Conservation (phyloP, 306 rosid genomes). For the Sicyos edulis region DNA sequence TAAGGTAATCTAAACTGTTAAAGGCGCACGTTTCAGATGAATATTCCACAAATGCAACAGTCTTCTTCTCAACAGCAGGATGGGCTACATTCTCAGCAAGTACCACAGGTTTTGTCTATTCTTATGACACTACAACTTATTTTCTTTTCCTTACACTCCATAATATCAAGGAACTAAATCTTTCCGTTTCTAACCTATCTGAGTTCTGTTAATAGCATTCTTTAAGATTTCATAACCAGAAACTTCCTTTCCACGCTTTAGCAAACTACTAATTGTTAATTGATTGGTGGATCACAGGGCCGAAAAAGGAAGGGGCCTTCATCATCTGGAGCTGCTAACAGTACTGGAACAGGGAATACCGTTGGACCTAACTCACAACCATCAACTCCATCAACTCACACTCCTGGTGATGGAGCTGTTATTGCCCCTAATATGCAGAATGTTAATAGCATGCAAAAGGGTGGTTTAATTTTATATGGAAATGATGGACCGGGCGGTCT, state of each 20-base stretch:
- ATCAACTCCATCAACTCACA: slow-evolving; percentile 88
- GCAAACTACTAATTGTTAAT: slow-evolving; percentile 27
- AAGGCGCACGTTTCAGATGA: slow-evolving; percentile 44
- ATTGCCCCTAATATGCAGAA: slow-evolving; percentile 69
- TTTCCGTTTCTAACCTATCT: not conserved
- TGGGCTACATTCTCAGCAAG: slow-evolving; percentile 75
- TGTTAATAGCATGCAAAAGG: slow-evolving; percentile 56
- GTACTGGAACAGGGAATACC: slow-evolving; percentile 94
- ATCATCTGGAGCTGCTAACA: slow-evolving; percentile 93
- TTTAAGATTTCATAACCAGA: not conserved
- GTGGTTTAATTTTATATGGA: slow-evolving; percentile 56
- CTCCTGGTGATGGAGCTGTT: slow-evolving; percentile 78
- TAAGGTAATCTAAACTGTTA: slow-evolving; percentile 10
- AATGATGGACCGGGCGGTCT: slow-evolving; percentile 78
- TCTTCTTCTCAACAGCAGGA: slow-evolving; percentile 81
- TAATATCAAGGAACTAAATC: not conserved
- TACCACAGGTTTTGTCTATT: slow-evolving; percentile 54
- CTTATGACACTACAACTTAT: not conserved
- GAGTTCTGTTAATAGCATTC: not conserved
- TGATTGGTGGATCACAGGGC: slow-evolving; percentile 24
- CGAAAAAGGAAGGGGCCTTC: slow-evolving; percentile 91
- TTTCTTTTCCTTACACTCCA: slow-evolving; percentile 2
- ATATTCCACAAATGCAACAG: slow-evolving; percentile 73
- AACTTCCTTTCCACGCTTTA: slow-evolving; percentile 11
- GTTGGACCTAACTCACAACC: slow-evolving; percentile 88